Base-by-base conservation (phyloP, 345 rosid genomes). In the Murraya paniculata region DNA sequence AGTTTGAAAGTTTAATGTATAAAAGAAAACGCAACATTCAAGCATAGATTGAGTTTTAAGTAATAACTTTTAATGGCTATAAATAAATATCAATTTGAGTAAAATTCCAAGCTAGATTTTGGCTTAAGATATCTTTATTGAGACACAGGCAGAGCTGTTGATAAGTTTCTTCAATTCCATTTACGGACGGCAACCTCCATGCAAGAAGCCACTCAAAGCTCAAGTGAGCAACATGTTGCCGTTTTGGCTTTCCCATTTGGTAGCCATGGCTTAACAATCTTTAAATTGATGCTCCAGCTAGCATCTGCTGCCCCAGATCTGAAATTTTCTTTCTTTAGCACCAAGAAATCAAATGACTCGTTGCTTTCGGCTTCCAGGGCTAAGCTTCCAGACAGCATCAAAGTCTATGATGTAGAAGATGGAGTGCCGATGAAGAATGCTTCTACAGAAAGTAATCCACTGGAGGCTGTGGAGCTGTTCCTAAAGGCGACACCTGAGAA, bases 221-320 rank as follows among this genome's bases (percentile, higher is more conserved):
- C 33, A 57, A 16, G 6, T 25, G 48, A n/a, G 33, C 79, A 41
- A 50, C 95, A 89, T 79, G 88, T 89, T 5, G 91, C 90, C 0
- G 85, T 88, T 41, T 80, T 92, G 31, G 91, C 93, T 27, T 92
- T 91, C 76, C 93, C 93, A 22, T 90, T 87, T 36, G 85, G 88
- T 31, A 79, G 87, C 75, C 96, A 92, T 72, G 88, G 88, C 0
- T 55, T 84, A 64, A 81, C 94, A 24, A 87, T 90, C 65, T 83
- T 89, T 14, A 45, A 87, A 60, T 76, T 92, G 30, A 82, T 82
- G 2, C 73, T 73, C 56, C 85, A 80, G 69, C 77, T 92, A 14
- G 94, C 94, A 38, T 21, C 67, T 7, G 75, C 87, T 1, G 14
- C 87, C 69, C 91, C 91, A 2, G 39, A 78, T 27, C 81, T 81